phyloP scores from a whole-genome alignment of 73 alveolate species.

The Paramecium primaurelia region DNA sequence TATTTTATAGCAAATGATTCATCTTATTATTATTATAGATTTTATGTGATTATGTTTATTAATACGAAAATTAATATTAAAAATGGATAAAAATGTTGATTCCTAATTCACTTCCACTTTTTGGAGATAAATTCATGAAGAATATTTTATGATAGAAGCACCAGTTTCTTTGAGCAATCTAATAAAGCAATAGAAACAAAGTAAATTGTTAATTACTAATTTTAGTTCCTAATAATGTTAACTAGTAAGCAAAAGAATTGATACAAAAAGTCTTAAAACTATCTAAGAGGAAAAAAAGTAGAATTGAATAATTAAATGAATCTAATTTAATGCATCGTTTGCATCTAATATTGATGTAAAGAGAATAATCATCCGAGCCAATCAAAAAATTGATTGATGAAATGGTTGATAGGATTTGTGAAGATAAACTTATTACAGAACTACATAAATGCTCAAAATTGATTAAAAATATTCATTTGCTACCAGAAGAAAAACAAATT shows the following conservation, averaged over 20 bases:
- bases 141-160: background rate
- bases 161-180: background rate
- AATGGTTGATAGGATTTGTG: background rate
- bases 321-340: background rate
- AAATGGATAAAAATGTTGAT: conserved; percentile 39
- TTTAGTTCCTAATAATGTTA: background rate
- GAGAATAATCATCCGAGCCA: background rate
- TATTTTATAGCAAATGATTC: background rate
- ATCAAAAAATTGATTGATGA: background rate
- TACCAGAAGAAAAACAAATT: background rate
- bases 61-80: background rate
- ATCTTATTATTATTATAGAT: background rate
- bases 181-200: background rate
- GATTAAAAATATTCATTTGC: background rate
- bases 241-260: background rate
- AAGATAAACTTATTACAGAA: background rate
- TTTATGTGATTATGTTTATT: background rate
- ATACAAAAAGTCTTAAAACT: background rate
- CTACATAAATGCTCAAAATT: background rate
- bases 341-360: background rate
- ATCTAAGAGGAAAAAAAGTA: background rate
- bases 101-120: background rate
- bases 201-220: background rate
- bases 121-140: background rate
- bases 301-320: background rate